These are phyloP conservation scores for Beverwykella pulmonaria DNA, from an alignment of 495 filamentous ascomycete species.

Conservation along the genomic window DNA sequence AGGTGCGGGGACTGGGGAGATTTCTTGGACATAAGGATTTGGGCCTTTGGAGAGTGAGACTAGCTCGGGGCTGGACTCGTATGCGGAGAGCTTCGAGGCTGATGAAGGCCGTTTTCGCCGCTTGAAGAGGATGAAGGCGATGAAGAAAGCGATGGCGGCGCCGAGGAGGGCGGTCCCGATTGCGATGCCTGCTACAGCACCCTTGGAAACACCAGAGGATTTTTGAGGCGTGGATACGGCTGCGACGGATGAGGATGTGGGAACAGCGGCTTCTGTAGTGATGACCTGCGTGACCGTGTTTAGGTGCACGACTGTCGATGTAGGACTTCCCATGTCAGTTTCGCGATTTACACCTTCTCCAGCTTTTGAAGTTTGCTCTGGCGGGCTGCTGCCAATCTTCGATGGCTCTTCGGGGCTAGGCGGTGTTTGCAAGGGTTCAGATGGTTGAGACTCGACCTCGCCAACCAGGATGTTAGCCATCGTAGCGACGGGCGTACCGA, in stretches of 20 bases:
- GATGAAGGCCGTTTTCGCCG: slow-evolving; percentile 5
- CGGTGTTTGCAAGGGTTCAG: not conserved
- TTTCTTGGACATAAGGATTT: slow-evolving; percentile 9
- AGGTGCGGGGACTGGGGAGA: slow-evolving; percentile 12
- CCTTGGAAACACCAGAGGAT: slow-evolving; percentile 27
- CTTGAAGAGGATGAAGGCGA: slow-evolving; percentile 31
- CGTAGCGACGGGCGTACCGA: not conserved
- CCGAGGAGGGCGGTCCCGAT: slow-evolving; percentile 30
- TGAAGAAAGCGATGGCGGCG: slow-evolving; percentile 26
- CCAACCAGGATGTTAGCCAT: not conserved
- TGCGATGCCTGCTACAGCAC: slow-evolving; percentile 31
- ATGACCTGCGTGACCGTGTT: not conserved
- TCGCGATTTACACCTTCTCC: not conserved
- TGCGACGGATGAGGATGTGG: not conserved
- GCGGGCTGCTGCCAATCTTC: not conserved
- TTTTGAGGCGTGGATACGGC: not conserved
- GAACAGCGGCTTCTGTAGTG: not conserved
- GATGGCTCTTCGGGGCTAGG: not conserved
- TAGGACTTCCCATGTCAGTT: not conserved
- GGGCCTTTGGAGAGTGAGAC: not conserved
- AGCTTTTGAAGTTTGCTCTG: not conserved
- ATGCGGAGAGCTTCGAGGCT: not conserved
- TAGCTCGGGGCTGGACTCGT: slow-evolving; percentile 20
- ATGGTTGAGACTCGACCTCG: not conserved
- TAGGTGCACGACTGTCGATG: not conserved